Evolutionary conservation across 2,329 filamentous ascomycete genomes (phyloP), one percentile per base, ranked within the genome.

Genomic region (Pseudogymnoascus sp.): DNA sequence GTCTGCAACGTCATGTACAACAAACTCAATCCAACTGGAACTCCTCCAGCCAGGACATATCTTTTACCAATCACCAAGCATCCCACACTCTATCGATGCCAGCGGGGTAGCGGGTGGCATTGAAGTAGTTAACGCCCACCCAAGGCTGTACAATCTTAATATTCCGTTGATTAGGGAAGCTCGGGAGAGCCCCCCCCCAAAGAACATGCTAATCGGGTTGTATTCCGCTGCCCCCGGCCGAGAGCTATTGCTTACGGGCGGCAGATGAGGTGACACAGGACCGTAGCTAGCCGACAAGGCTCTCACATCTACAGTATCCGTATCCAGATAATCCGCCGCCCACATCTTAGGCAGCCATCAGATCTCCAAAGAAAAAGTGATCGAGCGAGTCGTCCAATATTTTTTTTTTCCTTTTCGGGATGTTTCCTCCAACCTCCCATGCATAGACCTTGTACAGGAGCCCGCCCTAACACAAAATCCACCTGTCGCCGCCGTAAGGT

Each of bases 401-500:
- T 10, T 15, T 12, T 17, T 12, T 55, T 17, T 33, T 12, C 9
- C 48, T 55, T 21, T 21, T 21, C 21, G 33, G 29, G 48, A 55
- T 33, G 7, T n/a, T 55, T 17, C n/a, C 13, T 15, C 33, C 27
- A 17, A 31, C 29, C n/a, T 48, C 13, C 27, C 27, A 55, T 55
- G 29, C 27, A 9, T 51, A 29, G 8, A 27, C 21, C 44, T 29
- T 48, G 4, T n/a, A 17, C 15, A 25, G 44, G 31, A 31, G 44
- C 44, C 27, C 44, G 44, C 48, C 7, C 44, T 29, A 29, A 51
- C 25, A 51, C 44, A 51, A 31, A 17, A 17, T 33, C 27, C 3
- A 55, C 15, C 48, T 55, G 48, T 55, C 48, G 48, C 48, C 48
- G 29, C 48, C 29, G 44, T 55, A 55, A 55, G n/a, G n/a, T 33